These are phyloP conservation scores for Phialophora tarda DNA, from an alignment of 2,329 filamentous ascomycete genomes.

Conservation along the genomic window DNA sequence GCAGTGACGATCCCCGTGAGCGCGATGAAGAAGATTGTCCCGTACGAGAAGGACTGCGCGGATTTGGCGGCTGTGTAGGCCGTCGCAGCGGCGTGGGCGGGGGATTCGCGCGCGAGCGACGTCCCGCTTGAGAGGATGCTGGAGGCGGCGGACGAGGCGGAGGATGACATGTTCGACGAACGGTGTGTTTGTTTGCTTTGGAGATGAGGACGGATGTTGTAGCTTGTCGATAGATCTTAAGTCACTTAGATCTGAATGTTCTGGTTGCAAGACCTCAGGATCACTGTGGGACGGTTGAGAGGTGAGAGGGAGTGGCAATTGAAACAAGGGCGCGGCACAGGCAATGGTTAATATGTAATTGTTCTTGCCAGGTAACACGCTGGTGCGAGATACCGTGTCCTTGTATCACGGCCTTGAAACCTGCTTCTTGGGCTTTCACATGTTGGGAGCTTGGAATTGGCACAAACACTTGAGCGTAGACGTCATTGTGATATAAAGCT, in stretches of 20 bases:
- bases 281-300: too few relatives aligned
- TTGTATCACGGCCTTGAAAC: background rate
- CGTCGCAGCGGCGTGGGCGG: background rate
- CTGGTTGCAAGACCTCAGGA: too few relatives aligned
- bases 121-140: background rate
- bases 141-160: background rate
- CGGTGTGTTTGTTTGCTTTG: background rate
- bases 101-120: background rate
- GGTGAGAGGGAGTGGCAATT: background rate
- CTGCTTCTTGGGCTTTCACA: background rate
- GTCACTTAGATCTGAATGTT: too few relatives aligned
- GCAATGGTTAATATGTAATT: background rate
- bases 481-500: background rate
- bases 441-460: background rate
- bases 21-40: conserved; percentile 9
- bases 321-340: background rate
- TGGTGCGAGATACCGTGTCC: background rate
- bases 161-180: background rate
- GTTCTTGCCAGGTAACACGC: background rate
- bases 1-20: conserved; percentile 24
- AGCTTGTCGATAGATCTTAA: too few relatives aligned
- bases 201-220: background rate
- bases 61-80: background rate
- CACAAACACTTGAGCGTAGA: background rate
- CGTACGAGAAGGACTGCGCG: background rate